phyloP scores from a whole-genome alignment of 2,329 filamentous ascomycete genomes.

The Aureobasidium mangrovei region DNA sequence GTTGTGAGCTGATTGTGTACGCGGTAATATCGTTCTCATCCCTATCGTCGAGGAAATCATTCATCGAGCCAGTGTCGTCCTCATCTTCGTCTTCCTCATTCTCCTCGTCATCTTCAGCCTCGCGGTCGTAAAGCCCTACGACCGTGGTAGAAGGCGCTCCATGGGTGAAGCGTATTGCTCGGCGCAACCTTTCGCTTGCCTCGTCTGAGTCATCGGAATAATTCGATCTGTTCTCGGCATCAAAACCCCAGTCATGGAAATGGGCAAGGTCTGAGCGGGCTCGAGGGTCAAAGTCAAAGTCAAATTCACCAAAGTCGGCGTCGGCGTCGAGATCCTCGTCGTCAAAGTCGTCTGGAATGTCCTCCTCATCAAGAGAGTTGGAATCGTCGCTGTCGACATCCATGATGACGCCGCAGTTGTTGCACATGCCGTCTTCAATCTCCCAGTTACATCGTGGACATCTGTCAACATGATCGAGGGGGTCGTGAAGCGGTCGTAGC shows the following conservation, averaged over 20 bases:
- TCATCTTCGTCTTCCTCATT: conserved; percentile 17
- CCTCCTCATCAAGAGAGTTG: conserved; percentile 24
- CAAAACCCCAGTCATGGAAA: background rate
- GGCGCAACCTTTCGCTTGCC: background rate
- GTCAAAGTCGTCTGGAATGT: conserved; percentile 32
- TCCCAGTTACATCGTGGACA: conserved; percentile 57
- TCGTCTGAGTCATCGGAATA: background rate
- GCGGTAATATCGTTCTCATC: conserved; percentile 14
- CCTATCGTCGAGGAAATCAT: conserved; percentile 19
- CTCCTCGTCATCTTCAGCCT: conserved; percentile 17
- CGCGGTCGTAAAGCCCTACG: background rate
- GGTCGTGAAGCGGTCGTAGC: conserved; percentile 42
- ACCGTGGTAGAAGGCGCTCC: background rate
- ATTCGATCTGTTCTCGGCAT: background rate
- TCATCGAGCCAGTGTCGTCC: conserved; percentile 8
- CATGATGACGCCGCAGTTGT: conserved; percentile 44
- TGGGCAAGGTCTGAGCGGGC: background rate
- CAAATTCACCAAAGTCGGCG: conserved; percentile 3
- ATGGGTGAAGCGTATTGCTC: background rate
- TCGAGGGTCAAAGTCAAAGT: background rate
- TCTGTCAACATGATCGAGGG: conserved; percentile 51
- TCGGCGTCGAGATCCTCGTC: conserved; percentile 29
- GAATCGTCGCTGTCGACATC: conserved; percentile 41
- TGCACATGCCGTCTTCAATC: conserved; percentile 52
- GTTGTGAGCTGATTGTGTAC: background rate